Percentiles rank a stretch among this genome's conserved stretches.
These are phyloP conservation scores for Pelargonium fulgidum DNA, from an alignment of 441 rosid genomes.

Conservation along the genomic window DNA sequence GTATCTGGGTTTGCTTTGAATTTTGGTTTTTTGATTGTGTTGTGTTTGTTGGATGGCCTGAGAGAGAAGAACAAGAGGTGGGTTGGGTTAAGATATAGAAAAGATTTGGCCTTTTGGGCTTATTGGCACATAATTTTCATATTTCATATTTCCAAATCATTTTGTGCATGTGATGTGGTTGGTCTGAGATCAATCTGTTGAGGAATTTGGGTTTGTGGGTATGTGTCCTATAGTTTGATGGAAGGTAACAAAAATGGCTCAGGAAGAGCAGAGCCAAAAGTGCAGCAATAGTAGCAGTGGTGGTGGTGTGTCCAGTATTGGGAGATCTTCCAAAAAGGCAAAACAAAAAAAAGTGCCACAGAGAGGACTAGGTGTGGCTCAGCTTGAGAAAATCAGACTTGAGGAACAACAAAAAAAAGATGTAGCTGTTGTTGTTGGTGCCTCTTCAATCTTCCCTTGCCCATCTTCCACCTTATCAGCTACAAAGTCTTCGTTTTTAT, in stretches of 20 bases:
- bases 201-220: background rate
- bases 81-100: background rate
- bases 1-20: background rate
- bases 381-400: conserved; percentile 8
- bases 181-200: background rate
- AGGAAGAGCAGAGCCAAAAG: conserved; percentile 36
- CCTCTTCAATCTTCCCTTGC: conserved; percentile 1
- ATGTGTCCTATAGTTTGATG: conserved; percentile 18
- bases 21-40: background rate
- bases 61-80: background rate
- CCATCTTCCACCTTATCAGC: background rate
- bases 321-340: conserved; percentile 8
- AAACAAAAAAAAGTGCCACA: conserved; percentile 4
- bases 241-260: conserved; percentile 28
- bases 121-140: background rate
- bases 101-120: background rate
- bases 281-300: conserved; percentile 21
- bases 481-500: conserved; percentile 14
- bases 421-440: background rate
- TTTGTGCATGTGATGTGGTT: background rate
- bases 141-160: background rate
- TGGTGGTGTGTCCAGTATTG: conserved; percentile 14
- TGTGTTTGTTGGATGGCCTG: conserved; percentile 1
- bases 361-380: conserved; percentile 11
- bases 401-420: conserved; percentile 4